A percentile compares a stretch with the other conserved stretches of the same genome.
These are phyloP conservation scores for Boletellus sp. DNA, from an alignment of 1,284 basidiomycete species.

Conservation along the genomic window DNA sequence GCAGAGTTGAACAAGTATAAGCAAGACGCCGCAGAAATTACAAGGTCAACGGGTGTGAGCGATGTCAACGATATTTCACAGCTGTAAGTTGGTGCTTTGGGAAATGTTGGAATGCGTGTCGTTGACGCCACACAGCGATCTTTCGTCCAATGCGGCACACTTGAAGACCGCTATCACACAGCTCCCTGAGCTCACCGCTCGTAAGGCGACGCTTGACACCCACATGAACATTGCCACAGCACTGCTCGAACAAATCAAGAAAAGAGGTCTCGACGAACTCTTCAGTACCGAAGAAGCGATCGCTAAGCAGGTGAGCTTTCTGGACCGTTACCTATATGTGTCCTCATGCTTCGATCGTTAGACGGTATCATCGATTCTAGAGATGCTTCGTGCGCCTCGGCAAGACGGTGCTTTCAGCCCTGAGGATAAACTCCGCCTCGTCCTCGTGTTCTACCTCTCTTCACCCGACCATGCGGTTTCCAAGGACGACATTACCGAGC, in stretches of 20 bases:
- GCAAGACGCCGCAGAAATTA: constrained; percentile 95
- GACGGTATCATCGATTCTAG: constrained; percentile 79
- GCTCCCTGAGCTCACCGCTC: constrained; percentile 94
- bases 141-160: constrained; percentile 93
- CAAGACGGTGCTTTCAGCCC: constrained; percentile 66
- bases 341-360: constrained; percentile 32
- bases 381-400: constrained; percentile 70
- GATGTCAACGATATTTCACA: constrained; percentile 95
- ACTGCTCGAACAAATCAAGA: constrained; percentile 93
- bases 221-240: constrained; percentile 99
- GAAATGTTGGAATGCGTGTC: neutral
- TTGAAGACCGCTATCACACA: constrained; percentile 98
- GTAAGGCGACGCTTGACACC: constrained; percentile 94
- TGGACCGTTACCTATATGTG: neutral
- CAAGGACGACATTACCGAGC: constrained; percentile 84
- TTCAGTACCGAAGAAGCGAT: constrained; percentile 96
- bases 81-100: constrained; percentile 54
- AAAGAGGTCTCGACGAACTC: constrained; percentile 90
- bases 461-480: constrained; percentile 75
- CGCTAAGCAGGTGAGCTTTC: constrained; percentile 62
- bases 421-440: constrained; percentile 88
- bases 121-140: constrained; percentile 50
- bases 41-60: constrained; percentile 92
- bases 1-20: constrained; percentile 93
- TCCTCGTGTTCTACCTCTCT: constrained; percentile 92